These are phyloP conservation scores for Oryza meyeriana DNA, from an alignment of 176 grass and related monocot genomes.

Conservation along the genomic window DNA sequence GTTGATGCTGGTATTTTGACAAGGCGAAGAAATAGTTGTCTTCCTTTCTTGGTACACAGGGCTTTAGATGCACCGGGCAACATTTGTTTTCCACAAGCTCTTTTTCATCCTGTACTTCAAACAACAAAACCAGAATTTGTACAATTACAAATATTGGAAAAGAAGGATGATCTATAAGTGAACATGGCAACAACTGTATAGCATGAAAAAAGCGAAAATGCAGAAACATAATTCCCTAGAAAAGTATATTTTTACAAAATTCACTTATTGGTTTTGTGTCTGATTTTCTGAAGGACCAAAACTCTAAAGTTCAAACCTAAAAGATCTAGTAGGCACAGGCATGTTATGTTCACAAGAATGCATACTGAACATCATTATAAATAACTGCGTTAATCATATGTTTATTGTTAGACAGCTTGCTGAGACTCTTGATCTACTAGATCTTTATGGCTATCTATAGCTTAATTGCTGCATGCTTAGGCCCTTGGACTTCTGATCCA, in stretches of 20 bases:
- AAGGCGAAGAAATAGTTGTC: constrained; percentile 99
- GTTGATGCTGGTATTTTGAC: constrained; percentile 84
- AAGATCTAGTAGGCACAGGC: neutral
- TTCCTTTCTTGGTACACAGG: constrained; percentile 83
- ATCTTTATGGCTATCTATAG: no score
- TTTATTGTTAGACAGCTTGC: no score
- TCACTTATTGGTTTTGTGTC: neutral
- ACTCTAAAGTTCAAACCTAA: neutral
- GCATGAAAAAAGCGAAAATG: neutral
- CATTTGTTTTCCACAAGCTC: constrained; percentile 76
- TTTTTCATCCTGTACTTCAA: constrained; percentile 80
- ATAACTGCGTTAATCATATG: neutral
- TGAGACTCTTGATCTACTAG: no score
- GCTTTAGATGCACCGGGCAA: constrained; percentile 87
- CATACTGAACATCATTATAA: neutral
- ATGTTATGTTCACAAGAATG: neutral
- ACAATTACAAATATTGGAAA: neutral
- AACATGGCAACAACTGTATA: neutral
- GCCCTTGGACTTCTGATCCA: no score
- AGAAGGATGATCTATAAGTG: neutral
- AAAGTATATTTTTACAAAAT: neutral
- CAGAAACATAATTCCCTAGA: neutral
- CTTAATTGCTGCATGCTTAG: no score
- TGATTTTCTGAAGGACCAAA: neutral
- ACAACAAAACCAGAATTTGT: constrained; percentile 23